Evolutionary conservation across 73 alveolate species (phyloP), one percentile per base, ranked within the genome.

Genomic region (Paramecium sonneborni): DNA sequence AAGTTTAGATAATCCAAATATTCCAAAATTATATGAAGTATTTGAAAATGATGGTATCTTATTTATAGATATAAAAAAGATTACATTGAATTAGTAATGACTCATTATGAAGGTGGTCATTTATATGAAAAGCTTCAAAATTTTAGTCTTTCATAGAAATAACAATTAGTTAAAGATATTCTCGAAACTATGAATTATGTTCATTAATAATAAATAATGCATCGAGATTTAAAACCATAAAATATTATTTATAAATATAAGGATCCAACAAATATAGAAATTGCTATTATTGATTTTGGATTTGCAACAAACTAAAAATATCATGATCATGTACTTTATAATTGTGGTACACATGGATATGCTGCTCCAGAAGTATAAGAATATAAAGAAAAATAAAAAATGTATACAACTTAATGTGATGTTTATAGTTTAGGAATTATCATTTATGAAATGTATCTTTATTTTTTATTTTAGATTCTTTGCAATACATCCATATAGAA

Each of bases 271-370:
- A 26, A 26, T 62, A 8, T 6, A 0, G 84, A 62, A 2, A 62
- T 62, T 30, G 84, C 84, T 9, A 62, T 62, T 12, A 62, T 62
- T 12, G 84, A 62, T 62, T 62, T 62, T 62, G 84, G 84, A 30
- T 62, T 62, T 62, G 84, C 84, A 12, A 62, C 84, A 30, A 62
- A 62, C 44, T 62, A 23, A 32, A 24, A 62, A 5, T 62, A 62
- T 32, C 12, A 26, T 10, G 84, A 62, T 1, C 84, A 62, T 62
- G 24, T 62, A 6, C 84, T 62, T 0, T 62, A 62, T 30, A 62
- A 62, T 62, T 95, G 97, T 57, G 97, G 97, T 20, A 93, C 97
- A 32, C 96, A 93, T 6, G 93, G 94, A 6, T 93, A 95, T 48
- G 85, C 93, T 9, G 96, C 97, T 0, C 97, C 97, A 21, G 97